Percentiles rank a stretch among this genome's conserved stretches.
Conservation (phyloP, 2,329 filamentous ascomycete species). For the Drechslerella stenobrocha region DNA sequence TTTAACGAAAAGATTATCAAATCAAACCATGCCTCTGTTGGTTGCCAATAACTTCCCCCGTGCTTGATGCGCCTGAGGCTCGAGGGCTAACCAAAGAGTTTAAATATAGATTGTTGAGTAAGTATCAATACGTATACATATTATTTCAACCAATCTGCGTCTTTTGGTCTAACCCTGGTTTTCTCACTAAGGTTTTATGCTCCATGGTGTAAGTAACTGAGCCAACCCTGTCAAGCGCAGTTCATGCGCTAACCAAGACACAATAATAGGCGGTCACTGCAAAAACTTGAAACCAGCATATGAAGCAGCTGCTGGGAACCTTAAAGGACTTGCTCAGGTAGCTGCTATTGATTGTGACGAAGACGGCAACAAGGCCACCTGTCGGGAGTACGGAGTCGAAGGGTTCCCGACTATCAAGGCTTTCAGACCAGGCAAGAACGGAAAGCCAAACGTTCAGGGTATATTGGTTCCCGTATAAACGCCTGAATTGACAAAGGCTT, state of each 20-base stretch:
- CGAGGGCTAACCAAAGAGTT: slow-evolving; percentile 49
- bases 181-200: slow-evolving; percentile 50
- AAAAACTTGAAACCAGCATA: slow-evolving; percentile 93
- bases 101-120: slow-evolving; percentile 62
- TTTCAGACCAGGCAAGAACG: slow-evolving; percentile 73
- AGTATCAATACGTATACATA: slow-evolving; percentile 52
- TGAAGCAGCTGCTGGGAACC: slow-evolving; percentile 86
- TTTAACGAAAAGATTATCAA: slow-evolving; percentile 82
- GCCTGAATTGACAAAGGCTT: neutral
- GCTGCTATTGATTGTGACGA: slow-evolving; percentile 95
- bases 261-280: slow-evolving; percentile 72
- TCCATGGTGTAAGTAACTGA: slow-evolving; percentile 51
- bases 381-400: slow-evolving; percentile 80
- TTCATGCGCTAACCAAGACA: slow-evolving; percentile 12
- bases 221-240: neutral
- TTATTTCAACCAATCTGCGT: neutral
- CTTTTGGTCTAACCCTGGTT: slow-evolving; percentile 23
- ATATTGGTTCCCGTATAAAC: neutral
- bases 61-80: slow-evolving; percentile 1
- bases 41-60: slow-evolving; percentile 53
- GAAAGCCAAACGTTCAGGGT: slow-evolving; percentile 74
- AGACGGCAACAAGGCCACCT: slow-evolving; percentile 85
- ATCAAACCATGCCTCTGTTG: slow-evolving; percentile 88
- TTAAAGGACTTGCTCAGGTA: slow-evolving; percentile 90
- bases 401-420: slow-evolving; percentile 97